A percentile compares a stretch with the other conserved stretches of the same genome.
Evolutionary conservation across 495 filamentous ascomycete species (phyloP).

Genomic region (Diplogelasinospora grovesii): DNA sequence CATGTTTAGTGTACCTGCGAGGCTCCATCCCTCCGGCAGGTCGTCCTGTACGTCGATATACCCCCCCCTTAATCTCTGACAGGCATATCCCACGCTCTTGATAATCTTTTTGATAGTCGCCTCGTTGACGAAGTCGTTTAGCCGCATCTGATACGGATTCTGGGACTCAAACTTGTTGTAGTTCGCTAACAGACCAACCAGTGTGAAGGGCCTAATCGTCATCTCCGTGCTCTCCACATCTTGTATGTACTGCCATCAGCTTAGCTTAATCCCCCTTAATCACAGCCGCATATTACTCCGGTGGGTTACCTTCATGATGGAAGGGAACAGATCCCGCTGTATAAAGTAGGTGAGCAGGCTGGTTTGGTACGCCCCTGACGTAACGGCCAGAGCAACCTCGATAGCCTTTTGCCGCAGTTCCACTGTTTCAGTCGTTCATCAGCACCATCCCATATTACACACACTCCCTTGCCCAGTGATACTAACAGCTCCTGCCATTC

Average conservation of each 20-base stretch:
- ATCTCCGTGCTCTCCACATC: constrained; percentile 59
- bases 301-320: constrained; percentile 75
- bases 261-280: neutral
- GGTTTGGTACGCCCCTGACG: constrained; percentile 91
- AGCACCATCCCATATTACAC: neutral
- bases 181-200: constrained; percentile 87
- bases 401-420: constrained; percentile 73
- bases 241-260: constrained; percentile 88
- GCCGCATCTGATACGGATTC: constrained; percentile 87
- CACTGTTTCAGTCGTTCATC: constrained; percentile 36
- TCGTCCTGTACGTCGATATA: constrained; percentile 93
- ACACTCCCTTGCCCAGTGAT: too few species aligned
- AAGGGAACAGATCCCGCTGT: constrained; percentile 87
- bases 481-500: constrained; percentile 64
- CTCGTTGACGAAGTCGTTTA: constrained; percentile 98
- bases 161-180: constrained; percentile 99
- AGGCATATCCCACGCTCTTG: constrained; percentile 63
- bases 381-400: constrained; percentile 71
- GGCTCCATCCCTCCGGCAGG: constrained; percentile 81
- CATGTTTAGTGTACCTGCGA: constrained; percentile 72
- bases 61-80: constrained; percentile 55
- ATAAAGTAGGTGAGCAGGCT: constrained; percentile 91
- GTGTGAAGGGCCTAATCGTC: constrained; percentile 67
- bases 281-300: neutral
- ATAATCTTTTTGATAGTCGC: constrained; percentile 75